Base-by-base conservation (phyloP, 1,284 basidiomycete genomes). In the Cryptococcus sp. region DNA sequence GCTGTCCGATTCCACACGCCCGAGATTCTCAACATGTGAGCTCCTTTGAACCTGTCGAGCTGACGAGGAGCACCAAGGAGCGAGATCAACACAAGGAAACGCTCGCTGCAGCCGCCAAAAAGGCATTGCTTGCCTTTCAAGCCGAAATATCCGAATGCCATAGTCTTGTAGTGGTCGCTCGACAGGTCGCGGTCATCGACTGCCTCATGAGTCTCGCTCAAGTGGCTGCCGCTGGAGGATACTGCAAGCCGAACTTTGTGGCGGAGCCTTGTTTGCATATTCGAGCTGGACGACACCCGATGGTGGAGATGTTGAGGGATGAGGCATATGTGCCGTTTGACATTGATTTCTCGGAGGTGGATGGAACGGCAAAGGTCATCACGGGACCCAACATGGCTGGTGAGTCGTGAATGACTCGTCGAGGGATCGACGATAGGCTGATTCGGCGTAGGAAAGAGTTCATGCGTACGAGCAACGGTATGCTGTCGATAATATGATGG, bases 1-100 rank as follows among this genome's bases (percentile, higher is more conserved):
- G 74, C 79, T 23, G 80, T 83, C 40, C 80, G 94, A n/a, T 97
- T 87, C 68, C 85, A 86, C 45, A 83, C 90, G 0, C 89, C 91
- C 0, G 77, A 78, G 25, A 79, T 88, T 18, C 78, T 81, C 44
- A 69, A 74, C 18, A 81, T 87, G 70, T 71, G 43, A 48, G 68
- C 47, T 5, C 2, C 2, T 28, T 43, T 3, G 40, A n/a, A 18
- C 35, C 16, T 34, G 10, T 31, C 32, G 25, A 21, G n/a, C 50
- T 52, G 43, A 46, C 32, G 4, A 12, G 4, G 38, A 73, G 68
- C 18, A 68, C 86, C 1, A 79, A 85, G 55, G 83, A 89, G 60
- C 81, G 85, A 34, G 83, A 87, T 34, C 88, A 84, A 63, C 82
- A 80, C 52, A 80, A 80, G 56, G 94, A 97, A 69, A 81, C 77